Base-by-base conservation (phyloP, 1,284 basidiomycete species). In the Cutaneotrichosporon cutaneum region DNA sequence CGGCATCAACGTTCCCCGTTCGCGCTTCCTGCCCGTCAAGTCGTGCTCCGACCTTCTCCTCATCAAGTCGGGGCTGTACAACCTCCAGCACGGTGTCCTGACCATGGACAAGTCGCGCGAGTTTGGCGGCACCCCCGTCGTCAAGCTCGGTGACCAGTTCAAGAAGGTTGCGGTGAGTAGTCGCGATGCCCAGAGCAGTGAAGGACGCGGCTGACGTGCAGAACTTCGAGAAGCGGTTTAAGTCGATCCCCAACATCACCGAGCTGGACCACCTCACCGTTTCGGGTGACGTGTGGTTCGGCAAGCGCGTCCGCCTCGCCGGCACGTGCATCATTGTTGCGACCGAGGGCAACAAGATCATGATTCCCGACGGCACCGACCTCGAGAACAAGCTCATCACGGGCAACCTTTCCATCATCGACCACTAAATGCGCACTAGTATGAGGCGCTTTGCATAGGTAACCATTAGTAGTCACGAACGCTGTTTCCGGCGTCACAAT, bases 31-130 rank as follows among this genome's bases (percentile, higher is more conserved):
- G 77, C 95, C 96, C 64, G 96, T 81, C 72, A 82, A 82, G 85
- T 89, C 87, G 67, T 92, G 90, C 80, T 92, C 90, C 56, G 92
- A 94, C 78, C 83, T 97, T 71, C 85, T 98, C 33, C 84, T 97
- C 70, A 96, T 98, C 86, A 99, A 95, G 82, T 92, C 90, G 70
- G 94, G 97, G 77, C 89, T 99, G 68, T 99, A 99, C 84, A 91
- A 89, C 68, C 84, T 99, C 57, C 84, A 91, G 81, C 95, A 99
- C 80, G 96, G 96, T 61, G 90, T 92, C 74, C 87, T 99, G 58
- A 87, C 94, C 66, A 90, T 98, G 85, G 94, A 92, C 80, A 87
- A 88, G 71, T 84, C 87, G 61, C 82, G 93, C 74, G 90, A 94
- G 87, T 98, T 98, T 79, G 89, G 82, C 66, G 92, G 89, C 50